phyloP scores from a whole-genome alignment of 345 rosid species.

The Brassica juncea region DNA sequence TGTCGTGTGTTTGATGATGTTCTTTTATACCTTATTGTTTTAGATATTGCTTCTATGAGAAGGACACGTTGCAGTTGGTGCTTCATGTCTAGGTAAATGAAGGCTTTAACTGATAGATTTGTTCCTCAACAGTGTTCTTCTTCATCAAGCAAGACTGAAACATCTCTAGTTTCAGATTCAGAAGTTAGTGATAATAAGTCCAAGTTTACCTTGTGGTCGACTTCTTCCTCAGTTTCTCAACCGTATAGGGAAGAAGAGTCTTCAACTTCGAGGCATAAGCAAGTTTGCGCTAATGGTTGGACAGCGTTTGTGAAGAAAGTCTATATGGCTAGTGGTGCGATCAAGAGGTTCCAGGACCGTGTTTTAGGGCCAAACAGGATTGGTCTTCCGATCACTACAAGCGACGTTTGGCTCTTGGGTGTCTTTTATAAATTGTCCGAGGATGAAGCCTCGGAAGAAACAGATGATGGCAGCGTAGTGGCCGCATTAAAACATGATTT shows the following conservation, averaged over 20 bases:
- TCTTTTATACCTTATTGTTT: constrained; percentile 7
- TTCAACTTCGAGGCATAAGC: constrained; percentile 48
- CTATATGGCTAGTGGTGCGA: constrained; percentile 63
- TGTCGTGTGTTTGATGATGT: constrained; percentile 7
- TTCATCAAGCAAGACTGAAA: constrained; percentile 40
- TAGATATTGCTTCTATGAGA: constrained; percentile 38
- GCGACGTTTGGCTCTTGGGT: constrained; percentile 90
- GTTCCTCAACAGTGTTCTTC: constrained; percentile 43
- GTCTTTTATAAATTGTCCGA: constrained; percentile 63
- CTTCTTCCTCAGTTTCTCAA: constrained; percentile 71
- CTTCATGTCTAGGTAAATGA: constrained; percentile 62
- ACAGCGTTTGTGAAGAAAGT: constrained; percentile 64
- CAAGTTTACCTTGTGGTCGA: constrained; percentile 59
- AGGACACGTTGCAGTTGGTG: constrained; percentile 26
- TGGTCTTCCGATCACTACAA: constrained; percentile 61
- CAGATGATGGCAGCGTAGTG: constrained; percentile 45
- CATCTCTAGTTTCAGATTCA: constrained; percentile 53
- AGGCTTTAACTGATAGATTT: constrained; percentile 63
- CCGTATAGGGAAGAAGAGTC: constrained; percentile 44
- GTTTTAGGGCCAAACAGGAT: constrained; percentile 69
- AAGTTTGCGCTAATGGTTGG: constrained; percentile 63
- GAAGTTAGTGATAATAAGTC: constrained; percentile 50
- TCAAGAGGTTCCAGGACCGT: constrained; percentile 86
- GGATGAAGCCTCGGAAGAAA: constrained; percentile 47
- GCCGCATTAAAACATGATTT: constrained; percentile 66